Conservation (phyloP, 208 protist species). For the Novymonas esmeraldas region DNA sequence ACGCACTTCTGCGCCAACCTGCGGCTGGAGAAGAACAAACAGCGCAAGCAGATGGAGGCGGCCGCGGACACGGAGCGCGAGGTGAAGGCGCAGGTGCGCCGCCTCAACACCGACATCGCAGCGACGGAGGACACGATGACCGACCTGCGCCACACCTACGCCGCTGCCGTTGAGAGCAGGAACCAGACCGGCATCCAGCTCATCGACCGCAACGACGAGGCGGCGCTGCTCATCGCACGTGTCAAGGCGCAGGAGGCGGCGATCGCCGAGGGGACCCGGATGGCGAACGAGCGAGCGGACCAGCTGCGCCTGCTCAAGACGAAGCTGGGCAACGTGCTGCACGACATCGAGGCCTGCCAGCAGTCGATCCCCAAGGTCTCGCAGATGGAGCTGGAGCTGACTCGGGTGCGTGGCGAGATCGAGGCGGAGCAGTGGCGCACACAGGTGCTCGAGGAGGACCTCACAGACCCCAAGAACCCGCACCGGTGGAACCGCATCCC, state of each 20-base stretch:
- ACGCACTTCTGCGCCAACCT: constrained; percentile 69
- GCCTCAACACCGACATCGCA: constrained; percentile 92
- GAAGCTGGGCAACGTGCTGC: constrained; percentile 80
- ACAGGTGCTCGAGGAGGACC: constrained; percentile 81
- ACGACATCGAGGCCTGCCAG: constrained; percentile 83
- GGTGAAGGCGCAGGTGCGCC: constrained; percentile 89
- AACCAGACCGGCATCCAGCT: constrained; percentile 96
- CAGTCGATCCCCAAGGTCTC: constrained; percentile 79
- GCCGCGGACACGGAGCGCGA: constrained; percentile 69
- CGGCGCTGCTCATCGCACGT: constrained; percentile 95
- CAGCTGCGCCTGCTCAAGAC: constrained; percentile 72
- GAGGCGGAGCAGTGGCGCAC: constrained; percentile 86
- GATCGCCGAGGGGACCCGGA: constrained; percentile 81
- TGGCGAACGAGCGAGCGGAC: constrained; percentile 80
- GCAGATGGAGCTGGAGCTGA: constrained; percentile 85
- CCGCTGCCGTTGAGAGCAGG: constrained; percentile 87
- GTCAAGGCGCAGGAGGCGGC: constrained; percentile 92
- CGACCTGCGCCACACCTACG: constrained; percentile 83
- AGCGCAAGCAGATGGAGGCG: constrained; percentile 70
- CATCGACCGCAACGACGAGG: constrained; percentile 96
- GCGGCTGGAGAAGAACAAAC: constrained; percentile 85
- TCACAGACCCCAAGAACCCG: constrained; percentile 85
- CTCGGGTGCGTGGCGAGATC: constrained; percentile 68
- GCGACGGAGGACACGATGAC: constrained; percentile 89
- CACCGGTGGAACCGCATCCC: constrained; percentile 73